These are phyloP conservation scores for Phytophthora europaea DNA, from an alignment of 352 stramenopile genomes.

Conservation along the genomic window DNA sequence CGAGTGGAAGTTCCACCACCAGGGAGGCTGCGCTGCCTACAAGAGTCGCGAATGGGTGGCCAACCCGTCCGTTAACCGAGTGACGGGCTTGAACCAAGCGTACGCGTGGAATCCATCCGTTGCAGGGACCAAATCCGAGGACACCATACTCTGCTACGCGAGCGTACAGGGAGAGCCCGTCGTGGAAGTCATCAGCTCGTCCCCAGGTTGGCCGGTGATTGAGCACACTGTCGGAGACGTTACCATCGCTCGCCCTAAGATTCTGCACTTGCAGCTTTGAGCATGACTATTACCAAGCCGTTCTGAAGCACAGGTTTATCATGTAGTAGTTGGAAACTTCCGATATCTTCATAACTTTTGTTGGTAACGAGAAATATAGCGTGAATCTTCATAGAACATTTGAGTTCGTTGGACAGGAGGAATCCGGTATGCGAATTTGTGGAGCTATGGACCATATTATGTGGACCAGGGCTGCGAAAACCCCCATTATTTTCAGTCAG, in stretches of 20 bases:
- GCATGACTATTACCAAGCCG: too few species aligned
- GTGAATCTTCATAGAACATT: too few species aligned
- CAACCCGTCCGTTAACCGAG: slow-evolving; percentile 47
- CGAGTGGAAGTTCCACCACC: slow-evolving; percentile 77
- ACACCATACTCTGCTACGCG: slow-evolving; percentile 65
- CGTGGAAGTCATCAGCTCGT: slow-evolving; percentile 72
- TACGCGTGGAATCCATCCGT: slow-evolving; percentile 83
- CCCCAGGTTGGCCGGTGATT: slow-evolving; percentile 60
- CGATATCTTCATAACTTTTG: too few species aligned
- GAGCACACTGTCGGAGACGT: slow-evolving; percentile 60
- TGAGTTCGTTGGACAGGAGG: too few species aligned
- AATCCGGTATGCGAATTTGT: too few species aligned
- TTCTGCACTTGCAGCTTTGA: slow-evolving; percentile 71
- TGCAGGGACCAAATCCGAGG: slow-evolving; percentile 78
- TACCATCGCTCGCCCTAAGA: slow-evolving; percentile 59
- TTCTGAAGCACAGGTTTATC: too few species aligned
- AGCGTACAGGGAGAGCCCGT: slow-evolving; percentile 30
- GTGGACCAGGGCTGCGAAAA: too few species aligned
- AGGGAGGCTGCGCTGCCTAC: slow-evolving; percentile 73
- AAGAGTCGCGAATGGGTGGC: slow-evolving; percentile 82
- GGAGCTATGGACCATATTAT: too few species aligned
- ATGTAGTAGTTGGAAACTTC: too few species aligned
- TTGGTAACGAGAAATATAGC: too few species aligned
- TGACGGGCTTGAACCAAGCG: slow-evolving; percentile 59
- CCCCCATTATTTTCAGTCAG: too few species aligned